Percentiles rank a stretch among this genome's conserved stretches.
These are phyloP conservation scores for Ilyonectria robusta DNA, from an alignment of 2,329 filamentous ascomycete genomes.

Conservation along the genomic window DNA sequence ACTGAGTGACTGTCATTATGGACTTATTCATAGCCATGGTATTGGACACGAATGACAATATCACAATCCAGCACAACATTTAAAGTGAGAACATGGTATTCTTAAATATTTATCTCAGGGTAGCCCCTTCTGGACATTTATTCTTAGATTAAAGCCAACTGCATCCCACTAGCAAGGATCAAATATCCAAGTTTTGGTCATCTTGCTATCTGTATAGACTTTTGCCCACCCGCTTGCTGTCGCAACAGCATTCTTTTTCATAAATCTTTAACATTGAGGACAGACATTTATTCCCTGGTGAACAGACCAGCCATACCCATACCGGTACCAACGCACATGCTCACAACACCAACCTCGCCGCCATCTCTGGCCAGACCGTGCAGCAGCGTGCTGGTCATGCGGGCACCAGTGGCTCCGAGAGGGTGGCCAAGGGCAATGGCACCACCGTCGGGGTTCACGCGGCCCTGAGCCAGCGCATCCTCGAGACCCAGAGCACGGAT, in stretches of 20 bases:
- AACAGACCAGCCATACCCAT: constrained; percentile 48
- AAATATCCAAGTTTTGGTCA: neutral
- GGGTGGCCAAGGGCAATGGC: constrained; percentile 96
- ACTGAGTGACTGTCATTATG: too few species aligned
- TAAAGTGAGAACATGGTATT: too few species aligned
- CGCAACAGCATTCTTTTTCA: too few species aligned
- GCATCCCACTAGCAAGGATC: too few species aligned
- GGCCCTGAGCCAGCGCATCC: constrained; percentile 71
- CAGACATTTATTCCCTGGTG: constrained; percentile 37
- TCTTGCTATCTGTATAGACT: neutral
- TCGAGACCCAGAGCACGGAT: constrained; percentile 79
- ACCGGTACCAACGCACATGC: constrained; percentile 86
- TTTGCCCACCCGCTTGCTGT: neutral
- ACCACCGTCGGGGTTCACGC: constrained; percentile 92
- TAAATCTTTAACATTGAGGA: neutral
- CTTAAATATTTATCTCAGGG: too few species aligned
- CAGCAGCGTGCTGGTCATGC: constrained; percentile 81
- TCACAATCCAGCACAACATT: too few species aligned
- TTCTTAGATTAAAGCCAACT: too few species aligned
- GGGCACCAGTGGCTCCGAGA: constrained; percentile 87
- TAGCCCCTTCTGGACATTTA: too few species aligned
- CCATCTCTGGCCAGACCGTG: constrained; percentile 78
- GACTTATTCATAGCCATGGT: too few species aligned
- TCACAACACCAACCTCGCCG: constrained; percentile 85
- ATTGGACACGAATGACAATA: too few species aligned